Evolutionary conservation across 1,284 basidiomycete genomes (phyloP), one percentile per base, ranked within the genome.

Genomic region (Apiotrichum siamense): DNA sequence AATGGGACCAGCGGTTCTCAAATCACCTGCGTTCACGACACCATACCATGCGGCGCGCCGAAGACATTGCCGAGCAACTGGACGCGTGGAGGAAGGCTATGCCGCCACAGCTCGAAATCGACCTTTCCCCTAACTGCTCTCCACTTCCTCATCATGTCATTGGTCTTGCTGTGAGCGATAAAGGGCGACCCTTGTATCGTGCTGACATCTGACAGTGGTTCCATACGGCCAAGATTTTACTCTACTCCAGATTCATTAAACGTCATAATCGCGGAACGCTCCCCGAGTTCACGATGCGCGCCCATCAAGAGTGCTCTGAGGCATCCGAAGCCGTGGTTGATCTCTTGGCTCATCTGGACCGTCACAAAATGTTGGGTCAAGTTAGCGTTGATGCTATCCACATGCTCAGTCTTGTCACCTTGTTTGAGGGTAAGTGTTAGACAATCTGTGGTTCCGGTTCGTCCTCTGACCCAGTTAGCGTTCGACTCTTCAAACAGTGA

Each of bases 361-460:
- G 55, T 35, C 56, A 65, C 52, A 56, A 61, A 35, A 55, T 72
- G 13, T 55, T 73, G 1, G 52, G 44, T 7, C 63, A 64, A 17
- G 55, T 63, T n/a, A 67, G 68, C 52, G 59, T 65, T 31, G 71
- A 73, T 54, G 47, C 65, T 10, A 64, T 73, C 15, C 69, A 73
- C 47, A 59, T 72, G 29, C 49, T 73, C 13, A 63, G 61, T n/a
- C 53, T 69, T 21, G 62, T 69, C 2, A 65, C 71, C 7, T 27
- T 72, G 20, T 69, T 65, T 31, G 63, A 66, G 45, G 63, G 69
- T 69, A 37, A 32, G 67, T 58, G n/a, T 17, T 21, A 27, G 5
- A 24, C 11, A n/a, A n/a, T n/a, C n/a, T n/a, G n/a, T n/a, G n/a
- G n/a, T n/a, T n/a, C n/a, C n/a, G n/a, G 23, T 2, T 7, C 23